Evolutionary conservation across 805 yeast genomes (phyloP), one percentile per base, ranked within the genome.

Genomic region (Torulaspora quercuum): DNA sequence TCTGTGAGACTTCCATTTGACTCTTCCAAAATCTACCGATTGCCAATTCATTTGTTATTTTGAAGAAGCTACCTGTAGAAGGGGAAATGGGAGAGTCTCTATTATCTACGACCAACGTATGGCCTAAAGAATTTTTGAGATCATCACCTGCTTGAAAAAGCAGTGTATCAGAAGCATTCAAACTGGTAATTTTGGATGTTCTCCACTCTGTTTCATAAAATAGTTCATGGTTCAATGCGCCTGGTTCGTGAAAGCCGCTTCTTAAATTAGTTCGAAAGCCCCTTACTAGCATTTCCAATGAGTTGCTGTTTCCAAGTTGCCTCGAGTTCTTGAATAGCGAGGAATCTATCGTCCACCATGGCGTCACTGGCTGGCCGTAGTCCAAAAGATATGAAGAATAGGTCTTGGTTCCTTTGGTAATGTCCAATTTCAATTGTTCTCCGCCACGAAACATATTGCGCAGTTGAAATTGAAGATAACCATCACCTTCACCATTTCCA

Each of bases 401-500:
- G 1, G 80, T 78, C 35, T 79, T 67, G 5, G 82, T 78, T 13
- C 83, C 83, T 16, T 73, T 63, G 5, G 78, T 78, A 38, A 75
- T 70, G 42, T 78, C 78, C 10, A 78, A 42, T 10, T 72, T 64
- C 10, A 82, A 49, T 5, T 64, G 63, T 53, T 82, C 89, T 10
- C 83, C 87, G n/a, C 80, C 81, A 4, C 84, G 87, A 46, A 80
- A 71, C 6, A 74, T 63, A 52, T 81, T 81, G 28, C 70, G 59
- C 41, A 51, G 30, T 58, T 78, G 88, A 38, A 89, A 76, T 20
- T 85, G 80, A 30, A 87, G 70, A 54, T 89, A 88, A 1, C 97
- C 97, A 55, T 85, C 92, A 19, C 97, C 98, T 65, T 92, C 97
- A 20, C 95, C 95, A 55, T 92, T 90, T 2, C 97, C 97, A 6